These are phyloP conservation scores for Barnettozyma botsteinii DNA, from an alignment of 805 yeast genomes.

Conservation along the genomic window DNA sequence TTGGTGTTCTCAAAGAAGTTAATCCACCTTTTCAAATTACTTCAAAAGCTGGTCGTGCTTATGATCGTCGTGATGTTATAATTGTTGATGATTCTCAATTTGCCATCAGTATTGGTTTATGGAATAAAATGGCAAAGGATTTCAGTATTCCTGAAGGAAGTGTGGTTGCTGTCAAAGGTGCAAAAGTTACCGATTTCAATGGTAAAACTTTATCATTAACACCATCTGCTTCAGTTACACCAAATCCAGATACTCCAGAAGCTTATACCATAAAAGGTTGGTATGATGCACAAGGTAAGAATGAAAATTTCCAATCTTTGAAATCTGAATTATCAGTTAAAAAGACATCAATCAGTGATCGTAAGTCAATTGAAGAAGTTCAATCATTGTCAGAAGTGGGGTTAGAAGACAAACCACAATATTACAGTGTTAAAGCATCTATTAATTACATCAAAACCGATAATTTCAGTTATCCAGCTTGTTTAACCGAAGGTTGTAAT, in stretches of 20 bases:
- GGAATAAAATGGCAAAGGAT: constrained; percentile 85
- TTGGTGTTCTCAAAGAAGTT: constrained; percentile 79
- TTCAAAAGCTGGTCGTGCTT: constrained; percentile 87
- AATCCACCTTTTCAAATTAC: constrained; percentile 72
- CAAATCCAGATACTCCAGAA: constrained; percentile 86
- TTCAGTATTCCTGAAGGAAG: constrained; percentile 70
- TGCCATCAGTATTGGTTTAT: constrained; percentile 74
- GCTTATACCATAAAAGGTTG: constrained; percentile 89
- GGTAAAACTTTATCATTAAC: constrained; percentile 82
- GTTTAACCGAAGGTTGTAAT: constrained; percentile 69
- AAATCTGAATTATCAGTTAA: constrained; percentile 44
- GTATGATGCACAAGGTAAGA: constrained; percentile 78
- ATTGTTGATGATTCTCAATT: constrained; percentile 81
- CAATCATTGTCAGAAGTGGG: constrained; percentile 61
- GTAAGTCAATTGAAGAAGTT: constrained; percentile 64
- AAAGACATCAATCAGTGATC: constrained; percentile 41
- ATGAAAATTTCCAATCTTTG: constrained; percentile 55
- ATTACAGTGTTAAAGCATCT: constrained; percentile 68
- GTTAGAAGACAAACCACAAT: constrained; percentile 71
- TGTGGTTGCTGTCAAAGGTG: constrained; percentile 89
- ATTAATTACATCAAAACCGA: constrained; percentile 67
- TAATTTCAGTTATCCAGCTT: constrained; percentile 85
- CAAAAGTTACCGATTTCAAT: constrained; percentile 79
- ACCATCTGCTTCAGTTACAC: constrained; percentile 65
- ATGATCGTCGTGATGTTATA: constrained; percentile 83